Evolutionary conservation across 2,329 filamentous ascomycete genomes (phyloP), one percentile per base, ranked within the genome.

Genomic region (Hypoxylon sp.): DNA sequence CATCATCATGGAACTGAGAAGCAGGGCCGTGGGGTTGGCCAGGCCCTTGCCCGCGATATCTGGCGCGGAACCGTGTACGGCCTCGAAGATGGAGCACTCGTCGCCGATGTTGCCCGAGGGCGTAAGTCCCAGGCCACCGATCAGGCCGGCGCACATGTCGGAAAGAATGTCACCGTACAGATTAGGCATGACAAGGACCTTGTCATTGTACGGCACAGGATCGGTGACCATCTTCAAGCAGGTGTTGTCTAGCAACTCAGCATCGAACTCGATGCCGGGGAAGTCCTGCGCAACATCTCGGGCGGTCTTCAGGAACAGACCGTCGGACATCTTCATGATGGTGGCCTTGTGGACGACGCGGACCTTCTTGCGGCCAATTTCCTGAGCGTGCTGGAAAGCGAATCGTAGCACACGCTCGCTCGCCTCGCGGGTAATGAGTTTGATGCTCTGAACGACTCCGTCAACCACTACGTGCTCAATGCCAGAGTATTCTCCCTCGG

Each of bases 311-410:
- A 99, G 88, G 90, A 99, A 99, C 68, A 99, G 92, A 84, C 96
- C 96, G 81, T 99, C 96, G 79, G 91, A 95, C 93, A 97, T 97
- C 90, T 99, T 99, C 96, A 99, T 99, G 85, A 99, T 99, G 78
- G 96, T 98, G 80, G 96, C 96, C 89, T 99, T 99, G 91, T 99
- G 96, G 70, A 98, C 94, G 65, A 93, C 95, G 78, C 94, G 93
- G 77, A 98, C 95, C 91, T 97, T 97, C 80, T 89, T 94, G 86
- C 93, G 92, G 83, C 94, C 93, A 77, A 97, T 91, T 74, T 93
- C 89, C 81, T 96, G 87, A 74, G 96, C 96, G 80, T 99, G 93
- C 85, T 99, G 95, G 90, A 99, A 99, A 76, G 96, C 96, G 81
- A 93, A 99, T 78, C 94, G 91, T 72, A 98, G 89, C 58, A 99